Percentiles rank a stretch among this genome's conserved stretches.
Conservation (phyloP, 2,329 filamentous ascomycete species). For the Ophiobolus disseminans region DNA sequence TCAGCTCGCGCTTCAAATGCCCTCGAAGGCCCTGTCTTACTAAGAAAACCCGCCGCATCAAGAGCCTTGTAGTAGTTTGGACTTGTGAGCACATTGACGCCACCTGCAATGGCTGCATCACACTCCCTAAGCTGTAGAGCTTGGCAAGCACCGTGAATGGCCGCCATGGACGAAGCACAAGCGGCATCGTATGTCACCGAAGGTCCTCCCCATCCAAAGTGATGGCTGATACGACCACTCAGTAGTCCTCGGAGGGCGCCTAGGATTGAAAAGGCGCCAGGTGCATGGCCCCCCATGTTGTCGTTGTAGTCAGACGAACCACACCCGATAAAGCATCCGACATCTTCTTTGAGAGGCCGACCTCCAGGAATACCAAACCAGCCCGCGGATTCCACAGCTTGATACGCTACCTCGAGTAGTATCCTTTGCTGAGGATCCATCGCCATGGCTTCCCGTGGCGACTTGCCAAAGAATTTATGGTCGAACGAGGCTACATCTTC, state of each 20-base stretch:
- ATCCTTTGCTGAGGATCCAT: conserved; percentile 38
- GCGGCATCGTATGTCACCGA: conserved; percentile 41
- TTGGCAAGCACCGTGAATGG: conserved; percentile 34
- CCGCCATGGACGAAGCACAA: conserved; percentile 37
- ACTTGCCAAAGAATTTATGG: conserved; percentile 36
- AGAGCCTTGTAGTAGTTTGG: conserved; percentile 44
- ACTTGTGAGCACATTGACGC: conserved; percentile 42
- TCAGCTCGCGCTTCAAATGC: conserved; percentile 50
- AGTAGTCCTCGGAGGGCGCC: conserved; percentile 29
- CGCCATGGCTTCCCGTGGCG: conserved; percentile 17
- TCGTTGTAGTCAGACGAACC: conserved; percentile 38
- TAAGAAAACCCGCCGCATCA: conserved; percentile 51
- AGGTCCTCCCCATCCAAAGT: conserved; percentile 38
- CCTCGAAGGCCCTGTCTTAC: conserved; percentile 56
- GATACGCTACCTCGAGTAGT: conserved; percentile 33
- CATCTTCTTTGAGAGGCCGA: conserved; percentile 21
- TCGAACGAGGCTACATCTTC: conserved; percentile 43
- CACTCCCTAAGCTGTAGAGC: conserved; percentile 36
- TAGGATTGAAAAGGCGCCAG: conserved; percentile 37
- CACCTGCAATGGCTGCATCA: conserved; percentile 44
- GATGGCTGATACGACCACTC: conserved; percentile 28
- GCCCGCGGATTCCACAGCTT: conserved; percentile 48
- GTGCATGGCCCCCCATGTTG: conserved; percentile 34
- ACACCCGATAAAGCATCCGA: conserved; percentile 42
- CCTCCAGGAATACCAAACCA: too few species aligned